phyloP scores from a whole-genome alignment of 129 eudicot genomes.

The Ambrosia trifida region DNA sequence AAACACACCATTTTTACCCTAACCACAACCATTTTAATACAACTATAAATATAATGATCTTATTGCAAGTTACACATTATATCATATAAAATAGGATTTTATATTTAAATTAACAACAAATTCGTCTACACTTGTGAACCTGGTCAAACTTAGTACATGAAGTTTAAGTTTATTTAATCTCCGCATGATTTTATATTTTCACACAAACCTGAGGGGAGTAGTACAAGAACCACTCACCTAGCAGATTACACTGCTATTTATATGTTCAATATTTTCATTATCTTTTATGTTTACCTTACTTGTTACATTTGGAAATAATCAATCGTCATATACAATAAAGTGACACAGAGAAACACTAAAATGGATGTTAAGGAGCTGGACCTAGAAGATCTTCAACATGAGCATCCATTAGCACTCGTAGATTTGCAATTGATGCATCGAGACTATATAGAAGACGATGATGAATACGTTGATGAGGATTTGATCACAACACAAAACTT shows the following conservation, averaged over 20 bases:
- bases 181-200: too few species aligned
- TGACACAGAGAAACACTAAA: background rate
- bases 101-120: too few species aligned
- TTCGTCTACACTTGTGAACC: too few species aligned
- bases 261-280: background rate
- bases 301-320: background rate
- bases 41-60: too few species aligned
- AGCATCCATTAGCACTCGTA: constrained; percentile 14
- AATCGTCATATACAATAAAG: background rate
- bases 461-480: background rate
- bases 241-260: background rate
- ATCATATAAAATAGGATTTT: too few species aligned
- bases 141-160: too few species aligned
- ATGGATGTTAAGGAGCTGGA: constrained; percentile 1
- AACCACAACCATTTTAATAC: too few species aligned
- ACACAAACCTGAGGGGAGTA: too few species aligned
- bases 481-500: background rate
- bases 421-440: constrained; percentile 5
- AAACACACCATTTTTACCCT: too few species aligned
- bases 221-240: too few species aligned
- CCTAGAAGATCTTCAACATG: background rate
- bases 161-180: too few species aligned
- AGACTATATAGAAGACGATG: constrained; percentile 3
- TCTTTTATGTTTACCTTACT: background rate
- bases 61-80: too few species aligned